Percentiles rank a stretch among this genome's conserved stretches.
Evolutionary conservation across 139 green algal genomes (phyloP).

Genomic region (Chlorella sp.): DNA sequence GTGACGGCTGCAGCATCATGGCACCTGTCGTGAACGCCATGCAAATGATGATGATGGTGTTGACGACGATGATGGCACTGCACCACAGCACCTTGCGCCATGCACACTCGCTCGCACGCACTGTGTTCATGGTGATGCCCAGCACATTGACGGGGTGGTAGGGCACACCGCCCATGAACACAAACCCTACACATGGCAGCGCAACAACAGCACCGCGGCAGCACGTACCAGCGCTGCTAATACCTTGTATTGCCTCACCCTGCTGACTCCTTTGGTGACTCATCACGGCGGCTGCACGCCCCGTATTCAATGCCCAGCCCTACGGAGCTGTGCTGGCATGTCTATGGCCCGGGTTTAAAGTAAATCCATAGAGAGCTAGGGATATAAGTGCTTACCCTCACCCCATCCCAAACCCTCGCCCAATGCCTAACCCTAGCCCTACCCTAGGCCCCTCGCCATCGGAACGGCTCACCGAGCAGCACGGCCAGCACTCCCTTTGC

Average conservation of each 20-base stretch:
- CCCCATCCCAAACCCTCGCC: too few species aligned
- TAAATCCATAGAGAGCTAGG: not conserved
- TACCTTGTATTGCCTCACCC: not conserved
- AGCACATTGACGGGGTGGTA: not conserved
- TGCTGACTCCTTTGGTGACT: not conserved
- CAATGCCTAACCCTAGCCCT: not conserved
- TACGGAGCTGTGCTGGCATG: not conserved
- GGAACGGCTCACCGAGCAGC: slow-evolving; percentile 14
- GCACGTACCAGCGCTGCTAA: not conserved
- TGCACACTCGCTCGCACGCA: not conserved
- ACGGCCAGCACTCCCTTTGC: slow-evolving; percentile 42
- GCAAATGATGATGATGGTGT: not conserved
- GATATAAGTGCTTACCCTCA: not conserved
- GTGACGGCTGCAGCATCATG: too few species aligned
- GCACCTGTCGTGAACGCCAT: too few species aligned
- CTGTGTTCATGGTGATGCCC: not conserved
- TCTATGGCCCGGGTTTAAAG: not conserved
- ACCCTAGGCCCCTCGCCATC: not conserved
- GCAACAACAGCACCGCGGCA: not conserved
- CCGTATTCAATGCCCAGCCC: not conserved
- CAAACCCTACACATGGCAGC: not conserved
- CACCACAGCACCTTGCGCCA: not conserved
- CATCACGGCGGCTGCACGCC: not conserved
- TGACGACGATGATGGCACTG: not conserved
- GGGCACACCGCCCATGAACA: not conserved